Evolutionary conservation across 352 stramenopile genomes (phyloP), one percentile per base, ranked within the genome.

Genomic region (Pythium angustatum): DNA sequence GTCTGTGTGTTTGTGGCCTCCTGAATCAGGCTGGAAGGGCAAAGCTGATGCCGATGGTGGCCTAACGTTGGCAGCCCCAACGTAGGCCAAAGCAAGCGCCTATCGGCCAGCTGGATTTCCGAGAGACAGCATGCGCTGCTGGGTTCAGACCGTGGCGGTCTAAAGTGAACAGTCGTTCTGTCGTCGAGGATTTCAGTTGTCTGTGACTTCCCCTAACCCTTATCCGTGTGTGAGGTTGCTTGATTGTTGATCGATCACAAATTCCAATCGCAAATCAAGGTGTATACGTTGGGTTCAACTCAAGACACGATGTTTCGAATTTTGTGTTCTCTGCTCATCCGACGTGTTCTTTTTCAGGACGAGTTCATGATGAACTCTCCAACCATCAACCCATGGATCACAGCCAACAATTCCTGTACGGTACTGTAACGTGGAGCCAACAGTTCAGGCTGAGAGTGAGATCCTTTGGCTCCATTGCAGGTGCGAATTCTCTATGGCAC

Each of bases 81-180:
- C 36, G 11, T 5, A 6, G 36, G 19, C 40, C 24, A 52, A 52
- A 5, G 24, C 45, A 11, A n/a, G 15, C 26, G 45, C 19, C 4
- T 9, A 10, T 5, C 22, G 21, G 30, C 48, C 48, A 55, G 48
- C 28, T 55, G 48, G 48, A 17, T 7, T 27, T 22, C 30, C 28
- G 48, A 55, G 48, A 55, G 48, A 55, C 48, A 55, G 48, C 30
- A 34, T 55, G 48, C 17, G 2, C 27, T 2, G 28, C 28, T 11
- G 27, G 48, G 30, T 54, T 54, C 47, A 40, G 47, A 44, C 38
- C 15, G 38, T 44, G 38, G 38, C 38, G 38, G 38, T 44, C 38
- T 47, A 14, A 47, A 47, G 40, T 47, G 40, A 27, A 47, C 40
- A 47, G 40, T 47, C 40, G 40, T 47, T 21, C 40, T 21, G 12